phyloP scores from a whole-genome alignment of 2,329 filamentous ascomycete genomes.

The Monilinia aucupariae region DNA sequence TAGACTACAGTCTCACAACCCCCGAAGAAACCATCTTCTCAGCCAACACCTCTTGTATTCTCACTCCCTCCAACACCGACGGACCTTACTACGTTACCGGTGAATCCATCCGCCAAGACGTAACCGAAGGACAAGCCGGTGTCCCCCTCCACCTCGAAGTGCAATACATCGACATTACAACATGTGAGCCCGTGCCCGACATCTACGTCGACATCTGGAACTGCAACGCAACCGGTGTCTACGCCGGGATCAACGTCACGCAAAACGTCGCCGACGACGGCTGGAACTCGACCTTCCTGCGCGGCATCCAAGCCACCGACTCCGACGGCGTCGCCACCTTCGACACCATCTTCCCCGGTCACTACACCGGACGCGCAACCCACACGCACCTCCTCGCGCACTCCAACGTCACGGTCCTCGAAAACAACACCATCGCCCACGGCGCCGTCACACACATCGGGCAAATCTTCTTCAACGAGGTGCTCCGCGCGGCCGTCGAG shows the following conservation, averaged over 20 bases:
- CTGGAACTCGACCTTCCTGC: conserved; percentile 35
- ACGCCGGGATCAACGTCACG: conserved; percentile 34
- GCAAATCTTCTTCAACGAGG: conserved; percentile 55
- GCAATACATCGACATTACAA: conserved; percentile 45
- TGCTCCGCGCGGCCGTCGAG: conserved; percentile 45
- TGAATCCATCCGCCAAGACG: conserved; percentile 41
- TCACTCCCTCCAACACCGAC: conserved; percentile 47
- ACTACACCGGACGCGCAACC: conserved; percentile 43
- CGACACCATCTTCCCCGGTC: conserved; percentile 42
- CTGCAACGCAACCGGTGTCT: conserved; percentile 39
- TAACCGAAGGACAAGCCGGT: conserved; percentile 44
- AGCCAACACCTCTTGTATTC: conserved; percentile 42
- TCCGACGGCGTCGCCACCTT: conserved; percentile 39
- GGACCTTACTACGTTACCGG: conserved; percentile 44
- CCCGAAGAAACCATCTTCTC: conserved; percentile 34
- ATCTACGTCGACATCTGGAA: conserved; percentile 39
- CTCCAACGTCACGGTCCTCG: conserved; percentile 27
- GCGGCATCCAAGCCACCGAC: conserved; percentile 40
- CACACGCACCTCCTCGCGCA: conserved; percentile 44
- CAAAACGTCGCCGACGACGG: conserved; percentile 27
- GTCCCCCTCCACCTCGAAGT: conserved; percentile 46
- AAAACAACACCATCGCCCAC: conserved; percentile 41
- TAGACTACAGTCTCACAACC: conserved; percentile 16
- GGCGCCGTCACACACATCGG: conserved; percentile 50
- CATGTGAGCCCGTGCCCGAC: conserved; percentile 36